Evolutionary conservation across 768 basidiomycete species (phyloP).

Genomic region (Exidia glandulosa): DNA sequence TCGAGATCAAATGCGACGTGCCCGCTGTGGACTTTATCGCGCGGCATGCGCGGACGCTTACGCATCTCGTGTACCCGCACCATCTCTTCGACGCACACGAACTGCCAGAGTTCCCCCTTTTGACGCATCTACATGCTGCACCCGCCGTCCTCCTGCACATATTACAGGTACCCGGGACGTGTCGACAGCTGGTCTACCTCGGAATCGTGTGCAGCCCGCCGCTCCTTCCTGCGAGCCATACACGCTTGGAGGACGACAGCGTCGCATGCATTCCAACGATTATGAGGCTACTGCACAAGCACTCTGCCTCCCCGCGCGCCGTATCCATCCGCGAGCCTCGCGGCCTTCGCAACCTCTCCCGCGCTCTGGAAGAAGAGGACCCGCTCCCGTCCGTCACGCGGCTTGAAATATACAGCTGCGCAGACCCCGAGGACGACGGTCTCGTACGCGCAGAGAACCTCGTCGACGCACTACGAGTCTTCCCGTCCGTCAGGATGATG

Average conservation of each 20-base stretch:
- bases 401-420: neutral
- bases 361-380: neutral
- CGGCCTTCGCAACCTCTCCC: neutral
- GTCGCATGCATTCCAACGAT: neutral
- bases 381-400: neutral
- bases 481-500: neutral
- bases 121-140: neutral
- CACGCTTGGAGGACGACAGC: neutral
- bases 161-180: neutral
- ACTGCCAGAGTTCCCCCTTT: neutral
- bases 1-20: neutral
- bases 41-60: neutral
- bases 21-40: neutral
- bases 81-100: neutral
- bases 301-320: neutral
- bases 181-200: neutral
- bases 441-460: neutral
- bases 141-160: neutral
- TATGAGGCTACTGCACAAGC: neutral
- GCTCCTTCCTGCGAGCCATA: neutral
- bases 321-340: neutral
- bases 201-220: neutral
- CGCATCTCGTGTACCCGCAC: neutral
- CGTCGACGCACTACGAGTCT: neutral
- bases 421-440: neutral